Evolutionary conservation across 2,329 filamentous ascomycete genomes (phyloP), one percentile per base, ranked within the genome.

Genomic region (Piedraia hortae): DNA sequence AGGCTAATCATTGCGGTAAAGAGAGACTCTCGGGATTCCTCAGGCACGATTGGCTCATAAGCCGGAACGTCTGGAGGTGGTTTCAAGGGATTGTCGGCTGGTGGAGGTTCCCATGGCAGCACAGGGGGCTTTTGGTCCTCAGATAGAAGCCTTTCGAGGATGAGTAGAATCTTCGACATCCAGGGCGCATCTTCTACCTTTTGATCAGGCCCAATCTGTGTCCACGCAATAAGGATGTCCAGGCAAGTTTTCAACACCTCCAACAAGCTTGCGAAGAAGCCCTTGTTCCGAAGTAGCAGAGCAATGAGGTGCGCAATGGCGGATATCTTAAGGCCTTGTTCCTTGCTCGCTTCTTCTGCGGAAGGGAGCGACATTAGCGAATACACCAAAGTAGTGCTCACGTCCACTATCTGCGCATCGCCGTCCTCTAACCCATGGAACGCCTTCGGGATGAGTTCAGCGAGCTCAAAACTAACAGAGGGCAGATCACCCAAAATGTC

Each of bases 291-390:
- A 10, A 93, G 57, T 23, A 93, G 63, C 16, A 97, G 51, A 3
- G 78, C 85, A 6, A 97, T 54, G 8, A 97, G 56, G 45, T 97
- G 82, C 10, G 85, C 78, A 46, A 88, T 90, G 1, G 85, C 75
- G 10, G 78, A 72, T 32, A 97, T 64, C 41, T 77, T 82, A 36
- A 62, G 60, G 18, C 60, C 58, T 32, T 59, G 51, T 27, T 63
- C 55, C 18, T 36, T 30, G 19, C 30, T 37, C 5, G 31, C 30
- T 14, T 59, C 57, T 20, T 59, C 20, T 30, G 51, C 53, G 34
- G 63, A 56, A n/a, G n/a, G n/a, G 22, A 67, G 43, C 6, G 63
- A 68, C 21, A 88, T 69, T 7, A 99, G 51, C 1, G 78, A 88
- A 35, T 73, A 69, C 4, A 80, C 68, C 20, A 97, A 51, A 0